Evolutionary conservation across 192 early-diverging fungal genomes (phyloP).

Genomic region (Glomus cerebriforme): DNA sequence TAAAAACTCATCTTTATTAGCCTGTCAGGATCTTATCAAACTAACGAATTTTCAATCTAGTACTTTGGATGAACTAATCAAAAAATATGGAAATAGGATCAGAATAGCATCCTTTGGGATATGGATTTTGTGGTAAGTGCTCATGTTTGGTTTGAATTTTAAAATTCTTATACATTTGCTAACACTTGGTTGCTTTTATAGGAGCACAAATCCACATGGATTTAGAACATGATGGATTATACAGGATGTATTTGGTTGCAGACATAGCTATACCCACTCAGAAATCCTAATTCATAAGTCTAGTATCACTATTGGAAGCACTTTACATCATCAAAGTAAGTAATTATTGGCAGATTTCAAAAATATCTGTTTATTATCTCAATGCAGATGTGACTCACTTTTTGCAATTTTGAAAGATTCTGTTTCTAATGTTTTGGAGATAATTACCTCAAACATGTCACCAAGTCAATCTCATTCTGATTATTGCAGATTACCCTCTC

Average conservation of each 20-base stretch:
- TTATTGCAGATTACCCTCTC: too few species aligned
- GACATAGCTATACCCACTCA: background rate
- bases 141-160: background rate
- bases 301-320: background rate
- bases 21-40: background rate
- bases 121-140: background rate
- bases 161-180: background rate
- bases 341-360: background rate
- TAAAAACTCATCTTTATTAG: background rate
- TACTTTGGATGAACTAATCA: background rate
- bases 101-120: background rate
- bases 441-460: too few species aligned
- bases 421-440: too few species aligned
- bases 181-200: background rate
- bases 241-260: background rate
- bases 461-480: too few species aligned
- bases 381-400: too few species aligned
- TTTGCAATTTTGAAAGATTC: too few species aligned
- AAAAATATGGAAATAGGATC: conserved; percentile 2
- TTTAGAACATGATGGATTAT: background rate
- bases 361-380: too few species aligned
- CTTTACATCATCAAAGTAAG: background rate
- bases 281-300: background rate
- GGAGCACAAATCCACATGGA: background rate
- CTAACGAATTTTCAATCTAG: background rate